A percentile compares a stretch with the other conserved stretches of the same genome.
Conservation (phyloP, 768 basidiomycete genomes). For the Cyclocybe cylindracea region DNA sequence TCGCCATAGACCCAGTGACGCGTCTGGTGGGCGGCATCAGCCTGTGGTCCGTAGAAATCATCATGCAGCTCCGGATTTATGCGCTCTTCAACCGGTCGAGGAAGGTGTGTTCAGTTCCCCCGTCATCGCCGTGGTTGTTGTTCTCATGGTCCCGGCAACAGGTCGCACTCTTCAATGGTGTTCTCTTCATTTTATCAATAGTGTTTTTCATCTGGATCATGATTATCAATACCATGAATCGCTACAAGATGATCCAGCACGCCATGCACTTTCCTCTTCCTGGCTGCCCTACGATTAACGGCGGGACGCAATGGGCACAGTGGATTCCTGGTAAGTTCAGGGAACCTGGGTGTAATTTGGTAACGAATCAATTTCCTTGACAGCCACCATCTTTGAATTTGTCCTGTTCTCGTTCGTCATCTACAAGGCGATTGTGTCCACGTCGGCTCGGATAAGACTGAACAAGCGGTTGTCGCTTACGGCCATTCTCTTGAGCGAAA, state of each 20-base stretch:
- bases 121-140: background rate
- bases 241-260: conserved; percentile 35
- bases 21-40: conserved; percentile 44
- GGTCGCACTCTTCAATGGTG: conserved; percentile 39
- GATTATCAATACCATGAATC: conserved; percentile 33
- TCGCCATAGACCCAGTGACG: conserved; percentile 43
- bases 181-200: conserved; percentile 42
- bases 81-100: conserved; percentile 41
- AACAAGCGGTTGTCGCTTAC: conserved; percentile 30
- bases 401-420: conserved; percentile 42
- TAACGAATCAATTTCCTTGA: background rate
- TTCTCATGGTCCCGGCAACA: conserved; percentile 4
- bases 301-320: conserved; percentile 43
- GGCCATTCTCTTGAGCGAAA: conserved; percentile 40
- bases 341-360: background rate
- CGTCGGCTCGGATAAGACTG: conserved; percentile 21
- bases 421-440: conserved; percentile 31
- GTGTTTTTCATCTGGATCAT: conserved; percentile 42
- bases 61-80: conserved; percentile 51
- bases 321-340: conserved; percentile 41
- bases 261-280: conserved; percentile 38
- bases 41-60: conserved; percentile 49
- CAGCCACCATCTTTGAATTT: conserved; percentile 42
- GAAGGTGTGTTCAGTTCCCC: conserved; percentile 23
- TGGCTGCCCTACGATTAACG: conserved; percentile 42